Percentiles rank a stretch among this genome's conserved stretches.
phyloP scores from a whole-genome alignment of 371 early-diverging fungal genomes.

The Rhizopus arrhizus region DNA sequence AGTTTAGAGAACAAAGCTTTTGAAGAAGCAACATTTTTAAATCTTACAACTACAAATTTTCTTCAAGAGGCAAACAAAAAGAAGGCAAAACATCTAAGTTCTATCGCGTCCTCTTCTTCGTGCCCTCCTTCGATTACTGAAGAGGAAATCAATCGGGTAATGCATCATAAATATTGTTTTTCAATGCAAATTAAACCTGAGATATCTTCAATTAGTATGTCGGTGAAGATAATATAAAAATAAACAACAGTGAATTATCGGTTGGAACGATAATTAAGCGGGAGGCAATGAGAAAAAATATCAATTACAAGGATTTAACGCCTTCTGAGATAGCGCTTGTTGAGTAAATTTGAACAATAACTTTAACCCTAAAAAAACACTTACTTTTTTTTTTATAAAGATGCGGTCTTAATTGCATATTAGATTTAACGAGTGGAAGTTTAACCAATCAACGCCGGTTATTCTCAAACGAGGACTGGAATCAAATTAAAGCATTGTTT shows the following conservation, averaged over 20 bases:
- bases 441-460: conserved; percentile 5
- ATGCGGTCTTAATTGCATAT: conserved; percentile 11
- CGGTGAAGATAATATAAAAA: conserved; percentile 4
- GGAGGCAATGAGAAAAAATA: conserved; percentile 10
- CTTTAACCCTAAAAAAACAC: conserved; percentile 12
- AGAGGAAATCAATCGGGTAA: conserved; percentile 11
- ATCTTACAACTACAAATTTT: conserved; percentile 5
- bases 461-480: conserved; percentile 13
- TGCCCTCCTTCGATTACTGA: too few relatives aligned
- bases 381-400: conserved; percentile 17
- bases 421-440: conserved; percentile 11
- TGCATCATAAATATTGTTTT: conserved; percentile 10
- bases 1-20: conserved; percentile 10
- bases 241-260: conserved; percentile 16
- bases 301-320: conserved; percentile 6
- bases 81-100: neutral
- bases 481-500: neutral
- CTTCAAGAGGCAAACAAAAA: conserved; percentile 11
- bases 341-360: conserved; percentile 17
- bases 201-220: conserved; percentile 14
- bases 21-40: conserved; percentile 8
- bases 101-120: conserved; percentile 3
- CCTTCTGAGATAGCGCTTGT: conserved; percentile 17
- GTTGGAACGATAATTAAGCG: conserved; percentile 18
- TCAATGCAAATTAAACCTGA: conserved; percentile 9